These are phyloP conservation scores for Auxenochlorella pyrenoidosa DNA, from an alignment of 139 green algal species.

Conservation along the genomic window DNA sequence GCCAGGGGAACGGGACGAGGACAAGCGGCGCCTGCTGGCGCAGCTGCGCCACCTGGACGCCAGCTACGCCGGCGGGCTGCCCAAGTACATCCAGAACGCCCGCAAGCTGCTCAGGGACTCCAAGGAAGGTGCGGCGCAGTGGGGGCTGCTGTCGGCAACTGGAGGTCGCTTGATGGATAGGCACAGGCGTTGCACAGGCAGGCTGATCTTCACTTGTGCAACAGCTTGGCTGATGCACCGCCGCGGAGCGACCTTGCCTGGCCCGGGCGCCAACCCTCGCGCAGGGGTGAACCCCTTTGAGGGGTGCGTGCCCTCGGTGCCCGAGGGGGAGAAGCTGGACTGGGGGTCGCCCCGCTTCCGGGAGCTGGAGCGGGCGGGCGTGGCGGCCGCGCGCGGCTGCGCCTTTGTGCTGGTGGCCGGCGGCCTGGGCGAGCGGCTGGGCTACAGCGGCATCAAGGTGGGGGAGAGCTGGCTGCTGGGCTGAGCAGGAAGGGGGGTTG, in stretches of 20 bases:
- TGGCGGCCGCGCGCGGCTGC: conserved; percentile 40
- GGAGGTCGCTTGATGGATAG: no score
- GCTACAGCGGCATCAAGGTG: conserved; percentile 93
- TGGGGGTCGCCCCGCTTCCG: conserved; percentile 76
- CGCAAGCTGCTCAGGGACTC: conserved; percentile 84
- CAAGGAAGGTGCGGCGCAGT: conserved; percentile 66
- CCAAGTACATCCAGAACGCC: conserved; percentile 90
- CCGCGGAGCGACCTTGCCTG: no score
- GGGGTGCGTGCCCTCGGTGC: conserved; percentile 89
- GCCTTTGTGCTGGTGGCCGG: conserved; percentile 99
- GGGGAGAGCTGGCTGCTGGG: neutral
- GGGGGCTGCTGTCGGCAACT: no score
- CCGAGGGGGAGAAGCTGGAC: conserved; percentile 83
- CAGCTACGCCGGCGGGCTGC: conserved; percentile 86
- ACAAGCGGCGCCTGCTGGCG: conserved; percentile 66
- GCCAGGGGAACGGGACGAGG: conserved; percentile 61
- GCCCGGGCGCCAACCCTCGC: no score
- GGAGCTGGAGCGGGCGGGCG: conserved; percentile 66
- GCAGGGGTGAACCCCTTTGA: conserved; percentile 93
- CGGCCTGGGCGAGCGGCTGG: conserved; percentile 95
- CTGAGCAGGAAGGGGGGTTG: no score
- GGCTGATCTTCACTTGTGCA: no score
- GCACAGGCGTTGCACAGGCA: no score
- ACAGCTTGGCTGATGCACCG: no score
- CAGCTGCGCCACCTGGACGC: conserved; percentile 78